These are phyloP conservation scores for Cystofilobasidium ferigula DNA, from an alignment of 768 basidiomycete genomes.

Conservation along the genomic window DNA sequence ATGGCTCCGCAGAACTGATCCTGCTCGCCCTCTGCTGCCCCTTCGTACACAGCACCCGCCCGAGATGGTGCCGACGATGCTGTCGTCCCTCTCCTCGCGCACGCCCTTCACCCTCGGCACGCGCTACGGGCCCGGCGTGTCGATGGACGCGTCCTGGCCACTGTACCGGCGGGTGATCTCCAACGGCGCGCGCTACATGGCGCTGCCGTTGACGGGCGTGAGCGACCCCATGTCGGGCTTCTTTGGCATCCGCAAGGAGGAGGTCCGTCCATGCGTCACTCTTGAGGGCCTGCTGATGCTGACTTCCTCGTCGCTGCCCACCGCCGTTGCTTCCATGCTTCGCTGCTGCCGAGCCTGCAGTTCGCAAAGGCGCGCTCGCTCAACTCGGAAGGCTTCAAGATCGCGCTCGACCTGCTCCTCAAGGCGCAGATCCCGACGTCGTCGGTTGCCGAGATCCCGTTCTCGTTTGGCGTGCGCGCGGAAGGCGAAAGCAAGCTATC, in stretches of 20 bases:
- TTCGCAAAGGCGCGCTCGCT: constrained; percentile 28
- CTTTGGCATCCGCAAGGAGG: constrained; percentile 32
- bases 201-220: constrained; percentile 31
- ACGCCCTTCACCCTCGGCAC: constrained; percentile 32
- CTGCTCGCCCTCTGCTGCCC: no score
- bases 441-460: constrained; percentile 29
- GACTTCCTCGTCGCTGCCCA: background rate
- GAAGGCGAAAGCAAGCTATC: constrained; percentile 31
- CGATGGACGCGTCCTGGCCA: constrained; percentile 33
- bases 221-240: constrained; percentile 35
- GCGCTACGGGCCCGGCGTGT: constrained; percentile 31
- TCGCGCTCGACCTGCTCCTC: constrained; percentile 34
- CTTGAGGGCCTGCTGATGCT: background rate
- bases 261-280: constrained; percentile 26
- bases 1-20: no score
- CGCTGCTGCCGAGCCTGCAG: no score
- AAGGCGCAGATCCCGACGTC: constrained; percentile 28
- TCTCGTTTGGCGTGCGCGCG: constrained; percentile 31
- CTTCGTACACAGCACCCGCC: constrained; percentile 28
- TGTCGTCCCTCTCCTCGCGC: constrained; percentile 26
- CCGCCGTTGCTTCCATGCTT: background rate
- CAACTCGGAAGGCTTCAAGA: constrained; percentile 34
- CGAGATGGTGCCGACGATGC: constrained; percentile 27
- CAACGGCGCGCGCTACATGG: constrained; percentile 31
- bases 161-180: constrained; percentile 32